These are phyloP conservation scores for Pichia nakasei DNA, from an alignment of 805 yeast species.

Conservation along the genomic window DNA sequence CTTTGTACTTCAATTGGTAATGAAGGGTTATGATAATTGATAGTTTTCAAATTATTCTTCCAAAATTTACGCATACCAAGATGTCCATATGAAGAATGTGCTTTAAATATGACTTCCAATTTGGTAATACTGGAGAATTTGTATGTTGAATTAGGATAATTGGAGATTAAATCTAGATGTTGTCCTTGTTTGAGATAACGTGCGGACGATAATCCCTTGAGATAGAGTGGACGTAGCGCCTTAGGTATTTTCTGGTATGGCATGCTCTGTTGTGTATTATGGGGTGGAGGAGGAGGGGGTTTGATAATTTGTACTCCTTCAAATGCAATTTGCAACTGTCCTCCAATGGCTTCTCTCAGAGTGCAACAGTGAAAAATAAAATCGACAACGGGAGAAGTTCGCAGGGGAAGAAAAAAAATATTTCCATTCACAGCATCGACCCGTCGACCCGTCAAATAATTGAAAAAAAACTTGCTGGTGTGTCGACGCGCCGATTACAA, in stretches of 20 bases:
- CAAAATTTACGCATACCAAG: conserved; percentile 69
- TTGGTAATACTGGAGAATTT: conserved; percentile 28
- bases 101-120: conserved; percentile 45
- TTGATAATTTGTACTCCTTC: too few relatives aligned
- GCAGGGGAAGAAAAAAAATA: too few relatives aligned
- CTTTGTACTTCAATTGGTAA: conserved; percentile 54
- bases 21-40: conserved; percentile 76
- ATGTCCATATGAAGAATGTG: conserved; percentile 41
- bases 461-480: too few relatives aligned
- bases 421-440: too few relatives aligned
- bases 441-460: too few relatives aligned
- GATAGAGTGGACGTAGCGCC: conserved; percentile 18
- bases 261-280: conserved; percentile 5
- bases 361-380: too few relatives aligned
- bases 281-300: too few relatives aligned
- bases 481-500: too few relatives aligned
- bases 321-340: too few relatives aligned
- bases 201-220: conserved; percentile 31
- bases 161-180: conserved; percentile 43
- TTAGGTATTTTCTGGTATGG: conserved; percentile 17
- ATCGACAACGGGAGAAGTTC: too few relatives aligned
- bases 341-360: too few relatives aligned
- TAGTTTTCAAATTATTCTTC: conserved; percentile 63
- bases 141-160: conserved; percentile 35
- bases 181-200: conserved; percentile 39